Evolutionary conservation across 2,329 filamentous ascomycete genomes (phyloP), one percentile per base, ranked within the genome.

Genomic region (Penicillium sp.): DNA sequence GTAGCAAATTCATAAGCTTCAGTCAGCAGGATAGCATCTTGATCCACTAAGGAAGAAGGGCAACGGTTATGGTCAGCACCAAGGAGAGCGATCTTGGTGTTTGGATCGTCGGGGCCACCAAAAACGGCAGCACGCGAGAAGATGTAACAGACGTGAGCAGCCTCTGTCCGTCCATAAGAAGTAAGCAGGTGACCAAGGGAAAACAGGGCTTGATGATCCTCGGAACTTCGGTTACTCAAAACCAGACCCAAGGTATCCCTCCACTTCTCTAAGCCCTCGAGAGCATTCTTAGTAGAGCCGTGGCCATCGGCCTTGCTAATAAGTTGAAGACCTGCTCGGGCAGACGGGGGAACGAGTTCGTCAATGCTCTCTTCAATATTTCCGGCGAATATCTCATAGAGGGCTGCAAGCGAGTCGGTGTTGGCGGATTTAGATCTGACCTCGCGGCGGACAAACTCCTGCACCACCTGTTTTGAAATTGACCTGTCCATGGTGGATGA

Each of bases 291-390:
- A 0, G 85, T 80, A 32, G 84, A 75, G 2, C 81, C 83, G 8
- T 80, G 75, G 7, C 83, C 78, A 54, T 85, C 80, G 3, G 84
- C 81, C 54, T 86, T 91, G 59, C 88, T 92, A 61, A 99, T 82
- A 76, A 99, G 88, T 70, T 96, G 91, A 62, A 97, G 85, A 2
- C 94, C 94, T 56, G 93, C 92, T 40, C 95, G 85, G 18, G 94
- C 94, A 61, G 95, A 96, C 3, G 88, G 87, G 6, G 94, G 92
- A 1, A 99, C 94, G 52, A 99, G 86, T 72, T 97, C 92, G 70
- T 99, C 94, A 16, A 97, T 87, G 61, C 91, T 95, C 64, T 99
- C 94, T 61, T 97, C 92, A 55, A 88, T 85, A 68, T 97, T 99
- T 0, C 94, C 93, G 25, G 92, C 94, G 57, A 99, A 87, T 1